phyloP scores from a whole-genome alignment of 2,329 filamentous ascomycete species.

The Penicillium thymicola region DNA sequence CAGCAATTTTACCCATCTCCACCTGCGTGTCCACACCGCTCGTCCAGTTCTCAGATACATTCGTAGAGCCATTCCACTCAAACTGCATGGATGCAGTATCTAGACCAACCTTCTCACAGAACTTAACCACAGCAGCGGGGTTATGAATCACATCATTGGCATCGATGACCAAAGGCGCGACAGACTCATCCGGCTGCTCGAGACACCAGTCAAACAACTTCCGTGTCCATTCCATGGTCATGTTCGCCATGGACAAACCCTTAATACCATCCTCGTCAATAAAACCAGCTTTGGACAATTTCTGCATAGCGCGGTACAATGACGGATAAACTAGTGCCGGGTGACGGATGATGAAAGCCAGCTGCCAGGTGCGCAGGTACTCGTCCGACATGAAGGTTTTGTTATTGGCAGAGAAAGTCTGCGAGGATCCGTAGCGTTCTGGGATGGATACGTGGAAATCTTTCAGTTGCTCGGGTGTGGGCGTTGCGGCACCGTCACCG shows the following conservation, averaged over 20 bases:
- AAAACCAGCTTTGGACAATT: slow-evolving; percentile 11
- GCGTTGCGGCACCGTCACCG: not conserved
- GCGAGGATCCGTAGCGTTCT: slow-evolving; percentile 7
- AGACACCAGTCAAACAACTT: slow-evolving; percentile 35
- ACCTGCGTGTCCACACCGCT: too few relatives aligned
- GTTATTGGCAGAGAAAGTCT: slow-evolving; percentile 29
- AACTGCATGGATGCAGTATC: slow-evolving; percentile 28
- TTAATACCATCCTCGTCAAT: slow-evolving; percentile 9
- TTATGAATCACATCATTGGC: slow-evolving; percentile 38
- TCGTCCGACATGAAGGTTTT: slow-evolving; percentile 35
- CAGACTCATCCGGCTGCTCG: slow-evolving; percentile 14
- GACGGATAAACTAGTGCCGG: slow-evolving; percentile 40
- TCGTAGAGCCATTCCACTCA: slow-evolving; percentile 28
- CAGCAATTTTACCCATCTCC: not conserved
- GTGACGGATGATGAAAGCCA: slow-evolving; percentile 38
- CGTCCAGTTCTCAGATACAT: slow-evolving; percentile 3
- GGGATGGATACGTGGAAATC: slow-evolving; percentile 15
- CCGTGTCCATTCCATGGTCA: slow-evolving; percentile 30
- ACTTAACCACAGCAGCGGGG: slow-evolving; percentile 24
- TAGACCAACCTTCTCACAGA: slow-evolving; percentile 30
- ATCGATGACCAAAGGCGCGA: slow-evolving; percentile 33
- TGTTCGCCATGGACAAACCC: slow-evolving; percentile 15
- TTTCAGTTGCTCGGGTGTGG: not conserved
- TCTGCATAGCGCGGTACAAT: slow-evolving; percentile 29
- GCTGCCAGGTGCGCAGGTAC: slow-evolving; percentile 30